phyloP scores from a whole-genome alignment of 78 protist genomes.

The Speleostelium caveatum region DNA sequence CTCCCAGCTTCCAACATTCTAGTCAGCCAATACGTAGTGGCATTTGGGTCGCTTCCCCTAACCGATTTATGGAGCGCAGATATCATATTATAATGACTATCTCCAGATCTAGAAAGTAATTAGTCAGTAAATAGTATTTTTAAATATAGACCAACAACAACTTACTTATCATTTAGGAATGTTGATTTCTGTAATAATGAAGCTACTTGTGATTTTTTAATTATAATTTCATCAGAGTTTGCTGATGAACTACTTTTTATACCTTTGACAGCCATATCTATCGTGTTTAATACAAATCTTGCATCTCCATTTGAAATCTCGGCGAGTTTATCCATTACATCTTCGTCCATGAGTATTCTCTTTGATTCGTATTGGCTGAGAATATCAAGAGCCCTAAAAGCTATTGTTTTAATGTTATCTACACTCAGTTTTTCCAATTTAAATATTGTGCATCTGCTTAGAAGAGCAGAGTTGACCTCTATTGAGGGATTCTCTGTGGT shows the following conservation, averaged over 20 bases:
- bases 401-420: constrained; percentile 1
- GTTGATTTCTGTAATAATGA: constrained; percentile 15
- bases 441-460: constrained; percentile 67
- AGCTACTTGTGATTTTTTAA: constrained; percentile 6
- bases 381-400: constrained; percentile 34
- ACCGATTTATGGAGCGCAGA: constrained; percentile 85
- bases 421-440: constrained; percentile 23
- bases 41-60: constrained; percentile 86
- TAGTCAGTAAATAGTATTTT: no score
- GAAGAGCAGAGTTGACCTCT: constrained; percentile 68
- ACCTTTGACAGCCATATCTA: constrained; percentile 44
- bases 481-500: constrained; percentile 91
- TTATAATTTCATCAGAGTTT: neutral
- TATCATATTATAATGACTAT: constrained; percentile 80
- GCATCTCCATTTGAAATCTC: constrained; percentile 81
- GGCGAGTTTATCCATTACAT: constrained; percentile 17
- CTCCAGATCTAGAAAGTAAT: no score
- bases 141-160: no score
- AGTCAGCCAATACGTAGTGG: constrained; percentile 80
- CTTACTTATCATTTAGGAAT: constrained; percentile 62
- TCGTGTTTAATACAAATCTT: constrained; percentile 63
- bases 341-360: constrained; percentile 16
- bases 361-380: neutral
- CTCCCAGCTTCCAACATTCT: constrained; percentile 84
- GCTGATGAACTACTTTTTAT: neutral